Base-by-base conservation (phyloP, 345 rosid species). In the Gossypium rotundifolium region DNA sequence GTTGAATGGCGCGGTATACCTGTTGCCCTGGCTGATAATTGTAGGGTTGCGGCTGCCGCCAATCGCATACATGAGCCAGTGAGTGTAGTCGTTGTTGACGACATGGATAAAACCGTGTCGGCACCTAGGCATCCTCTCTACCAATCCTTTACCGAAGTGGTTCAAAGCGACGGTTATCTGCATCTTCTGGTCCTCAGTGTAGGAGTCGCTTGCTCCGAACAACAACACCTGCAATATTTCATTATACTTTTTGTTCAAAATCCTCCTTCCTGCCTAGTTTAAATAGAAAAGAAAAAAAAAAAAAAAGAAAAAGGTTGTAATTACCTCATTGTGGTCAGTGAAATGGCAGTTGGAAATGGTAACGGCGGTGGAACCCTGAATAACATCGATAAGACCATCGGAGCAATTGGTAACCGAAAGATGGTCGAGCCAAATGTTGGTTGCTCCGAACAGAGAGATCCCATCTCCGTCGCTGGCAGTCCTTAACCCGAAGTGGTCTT, bases 391-490 rank as follows among this genome's bases (percentile, higher is more conserved):
- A 57, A 93, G 82, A 20, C 97, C 97, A 68, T 93, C 95, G 2
- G 53, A 51, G 78, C 97, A 88, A 1, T 69, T 71, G 3, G 86
- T 87, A 90, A 87, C 85, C 0, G 97, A 88, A 60, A 87, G 82
- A 63, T 93, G 97, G 77, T 93, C 98, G 10, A 93, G 82, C 97
- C 97, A 93, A 46, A 93, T 7, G 70, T 85, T 75, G 44, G 83
- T 76, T 9, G 97, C 75, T 7, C 92, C 92, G 59, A 76, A 91
- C 23, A 93, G 73, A 20, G 94, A 87, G 57, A 93, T 72, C 12
- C 92, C 98, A 38, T 93, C 98, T 1, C 97, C 98, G 23, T 33
- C 40, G 40, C 40, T 33, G 40, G 40, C 40, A 33, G 40, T 33
- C 40, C 40, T 33, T 33, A 33, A 91, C 97, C 98, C 98, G 0